phyloP scores from a whole-genome alignment of 2,329 filamentous ascomycete genomes.

The Ambrosiella cleistominuta region DNA sequence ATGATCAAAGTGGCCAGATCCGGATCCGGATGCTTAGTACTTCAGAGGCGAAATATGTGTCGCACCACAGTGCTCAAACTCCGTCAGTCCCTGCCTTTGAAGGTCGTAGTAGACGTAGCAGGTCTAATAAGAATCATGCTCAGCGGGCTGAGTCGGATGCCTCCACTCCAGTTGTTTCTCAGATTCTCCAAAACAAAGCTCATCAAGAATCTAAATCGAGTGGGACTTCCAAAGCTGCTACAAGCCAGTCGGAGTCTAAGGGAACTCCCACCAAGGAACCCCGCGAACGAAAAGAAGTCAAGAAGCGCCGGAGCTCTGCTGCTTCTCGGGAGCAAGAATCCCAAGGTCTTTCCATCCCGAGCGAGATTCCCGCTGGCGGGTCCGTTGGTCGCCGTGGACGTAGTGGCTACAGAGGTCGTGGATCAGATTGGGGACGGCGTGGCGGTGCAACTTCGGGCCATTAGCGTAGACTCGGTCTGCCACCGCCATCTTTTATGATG shows the following conservation, averaged over 20 bases:
- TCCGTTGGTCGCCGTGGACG: background rate
- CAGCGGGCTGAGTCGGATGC: background rate
- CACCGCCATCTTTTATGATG: background rate
- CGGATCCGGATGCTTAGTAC: slow-evolving; percentile 26
- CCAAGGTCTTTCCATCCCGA: background rate
- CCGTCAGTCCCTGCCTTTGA: slow-evolving; percentile 16
- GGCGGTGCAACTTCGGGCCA: background rate
- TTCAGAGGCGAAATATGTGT: slow-evolving; percentile 22
- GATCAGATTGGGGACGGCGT: slow-evolving; percentile 10
- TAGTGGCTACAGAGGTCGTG: slow-evolving; percentile 8
- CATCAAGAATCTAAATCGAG: background rate
- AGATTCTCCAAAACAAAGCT: background rate
- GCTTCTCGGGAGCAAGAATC: background rate
- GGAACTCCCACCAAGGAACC: too few relatives aligned
- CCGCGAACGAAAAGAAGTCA: background rate
- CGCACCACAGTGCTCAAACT: slow-evolving; percentile 21
- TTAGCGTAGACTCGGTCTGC: background rate
- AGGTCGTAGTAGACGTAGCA: background rate
- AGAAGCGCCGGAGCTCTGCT: background rate
- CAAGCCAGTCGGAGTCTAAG: background rate
- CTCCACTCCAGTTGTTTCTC: background rate
- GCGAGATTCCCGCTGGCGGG: background rate
- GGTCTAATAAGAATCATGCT: background rate
- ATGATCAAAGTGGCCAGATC: slow-evolving; percentile 18
- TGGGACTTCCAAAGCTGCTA: background rate